Percentiles rank a stretch among this genome's conserved stretches.
These are phyloP conservation scores for Monarda citriodora DNA, from an alignment of 305 asterid species.

Conservation along the genomic window DNA sequence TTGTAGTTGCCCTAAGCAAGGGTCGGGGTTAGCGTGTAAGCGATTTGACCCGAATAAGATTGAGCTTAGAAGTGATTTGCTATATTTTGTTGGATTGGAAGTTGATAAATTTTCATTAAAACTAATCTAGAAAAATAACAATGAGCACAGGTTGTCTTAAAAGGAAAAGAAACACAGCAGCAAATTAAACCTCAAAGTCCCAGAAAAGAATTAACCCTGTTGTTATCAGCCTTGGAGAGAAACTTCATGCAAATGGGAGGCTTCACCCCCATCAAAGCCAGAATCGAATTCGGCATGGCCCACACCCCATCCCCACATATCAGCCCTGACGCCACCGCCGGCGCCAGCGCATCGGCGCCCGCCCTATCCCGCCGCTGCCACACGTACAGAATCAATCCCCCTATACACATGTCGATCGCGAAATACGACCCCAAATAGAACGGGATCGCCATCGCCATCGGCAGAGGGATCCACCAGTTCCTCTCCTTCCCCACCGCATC, in stretches of 20 bases:
- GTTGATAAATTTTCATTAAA: too few relatives aligned
- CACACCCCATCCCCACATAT: constrained; percentile 26
- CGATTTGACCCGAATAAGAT: too few relatives aligned
- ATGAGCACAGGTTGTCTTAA: too few relatives aligned
- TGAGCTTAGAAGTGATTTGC: too few relatives aligned
- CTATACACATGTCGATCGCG: constrained; percentile 64
- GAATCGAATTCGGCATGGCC: constrained; percentile 51
- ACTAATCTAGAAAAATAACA: too few relatives aligned
- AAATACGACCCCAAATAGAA: constrained; percentile 55
- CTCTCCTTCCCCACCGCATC: constrained; percentile 31
- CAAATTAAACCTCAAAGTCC: background rate
- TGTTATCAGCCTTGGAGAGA: constrained; percentile 33
- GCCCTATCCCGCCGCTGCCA: constrained; percentile 50
- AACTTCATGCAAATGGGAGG: constrained; percentile 74
- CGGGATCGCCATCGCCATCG: constrained; percentile 72
- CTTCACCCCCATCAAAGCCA: constrained; percentile 44
- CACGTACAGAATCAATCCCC: constrained; percentile 42
- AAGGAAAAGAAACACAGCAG: too few relatives aligned
- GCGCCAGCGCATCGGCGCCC: constrained; percentile 45
- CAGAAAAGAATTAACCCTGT: constrained; percentile 24
- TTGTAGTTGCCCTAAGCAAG: too few relatives aligned
- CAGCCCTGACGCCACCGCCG: constrained; percentile 61
- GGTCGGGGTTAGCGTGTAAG: too few relatives aligned
- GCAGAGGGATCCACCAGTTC: constrained; percentile 43
- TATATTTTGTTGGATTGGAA: too few relatives aligned